Evolutionary conservation across 345 rosid species (phyloP), one percentile per base, ranked within the genome.

Genomic region (Rhizophora mangle): DNA sequence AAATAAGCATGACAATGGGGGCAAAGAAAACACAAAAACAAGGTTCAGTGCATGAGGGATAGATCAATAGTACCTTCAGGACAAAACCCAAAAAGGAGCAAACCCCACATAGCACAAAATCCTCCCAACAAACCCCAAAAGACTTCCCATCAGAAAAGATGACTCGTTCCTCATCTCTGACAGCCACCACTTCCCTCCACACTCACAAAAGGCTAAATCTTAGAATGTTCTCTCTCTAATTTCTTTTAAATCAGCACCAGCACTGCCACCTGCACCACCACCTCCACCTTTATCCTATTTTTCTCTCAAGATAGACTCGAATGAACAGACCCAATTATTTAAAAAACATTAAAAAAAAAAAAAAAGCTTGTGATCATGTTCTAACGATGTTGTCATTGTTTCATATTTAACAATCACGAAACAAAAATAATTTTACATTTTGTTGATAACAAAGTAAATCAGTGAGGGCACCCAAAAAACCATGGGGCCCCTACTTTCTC

Each of bases 151-250:
- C 63, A 78, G 74, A 77, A 34, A 82, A 78, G 78, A 78, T 85
- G 85, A 76, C 82, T 60, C 81, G 86, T 81, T 82, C 54, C 78
- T 80, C 62, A 76, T 73, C 82, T 81, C 80, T 77, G 82, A 83
- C 80, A 69, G 72, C 74, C 78, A 78, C 82, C 82, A 66, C 61
- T 63, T 37, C 75, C 62, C 65, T 56, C 32, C 36, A 55, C 54
- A 34, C 36, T 21, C 37, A 71, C 69, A 76, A 68, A 82, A 73
- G 70, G 79, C 84, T 82, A 81, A 77, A 79, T 60, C 77, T 76
- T 65, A 80, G 83, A 75, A 77, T 79, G 80, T 72, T 24, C 64
- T 54, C 18, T 54, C 52, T 64, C 72, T 75, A 37, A 43, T 58
- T 68, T 61, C 80, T 84, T 81, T 76, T 79, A 82, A 79, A 81